Percentiles rank a stretch among this genome's conserved stretches.
phyloP scores from a whole-genome alignment of 2,329 filamentous ascomycete species.

The Penicillium oxalicum region DNA sequence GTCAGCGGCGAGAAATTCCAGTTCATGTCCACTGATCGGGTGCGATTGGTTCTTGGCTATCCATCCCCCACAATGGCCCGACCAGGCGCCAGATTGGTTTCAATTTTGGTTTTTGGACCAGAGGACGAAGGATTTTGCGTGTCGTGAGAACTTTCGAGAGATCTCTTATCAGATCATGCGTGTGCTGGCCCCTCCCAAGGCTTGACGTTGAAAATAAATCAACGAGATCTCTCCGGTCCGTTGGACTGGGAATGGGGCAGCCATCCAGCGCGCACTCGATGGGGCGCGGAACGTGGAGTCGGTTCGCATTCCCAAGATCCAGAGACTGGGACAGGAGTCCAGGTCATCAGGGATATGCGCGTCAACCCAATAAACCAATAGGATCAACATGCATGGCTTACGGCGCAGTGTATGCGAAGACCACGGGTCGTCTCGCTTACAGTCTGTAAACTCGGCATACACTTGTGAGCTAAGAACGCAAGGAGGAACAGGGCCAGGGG shows the following conservation, averaged over 20 bases:
- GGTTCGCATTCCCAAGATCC: slow-evolving; percentile 1
- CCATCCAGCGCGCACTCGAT: slow-evolving; percentile 3
- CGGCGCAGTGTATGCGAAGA: no score
- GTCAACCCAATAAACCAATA: no score
- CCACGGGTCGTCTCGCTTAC: no score
- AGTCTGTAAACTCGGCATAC: no score
- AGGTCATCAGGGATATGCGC: neutral
- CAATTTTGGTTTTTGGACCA: no score
- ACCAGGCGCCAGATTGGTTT: no score
- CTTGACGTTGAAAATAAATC: slow-evolving; percentile 3
- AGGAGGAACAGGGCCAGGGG: no score
- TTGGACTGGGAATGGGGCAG: slow-evolving; percentile 18
- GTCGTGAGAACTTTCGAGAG: no score
- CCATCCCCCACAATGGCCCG: neutral
- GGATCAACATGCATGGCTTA: no score
- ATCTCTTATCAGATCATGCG: neutral
- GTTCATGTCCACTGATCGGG: neutral
- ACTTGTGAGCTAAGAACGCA: no score
- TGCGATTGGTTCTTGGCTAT: neutral
- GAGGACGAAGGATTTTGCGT: no score
- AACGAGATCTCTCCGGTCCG: slow-evolving; percentile 15
- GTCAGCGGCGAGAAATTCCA: slow-evolving; percentile 5
- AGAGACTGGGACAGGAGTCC: neutral
- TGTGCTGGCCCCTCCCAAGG: neutral
- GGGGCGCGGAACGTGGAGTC: slow-evolving; percentile 12